phyloP scores from a whole-genome alignment of 140 eudicot species.

The Ambrosia hybrid region DNA sequence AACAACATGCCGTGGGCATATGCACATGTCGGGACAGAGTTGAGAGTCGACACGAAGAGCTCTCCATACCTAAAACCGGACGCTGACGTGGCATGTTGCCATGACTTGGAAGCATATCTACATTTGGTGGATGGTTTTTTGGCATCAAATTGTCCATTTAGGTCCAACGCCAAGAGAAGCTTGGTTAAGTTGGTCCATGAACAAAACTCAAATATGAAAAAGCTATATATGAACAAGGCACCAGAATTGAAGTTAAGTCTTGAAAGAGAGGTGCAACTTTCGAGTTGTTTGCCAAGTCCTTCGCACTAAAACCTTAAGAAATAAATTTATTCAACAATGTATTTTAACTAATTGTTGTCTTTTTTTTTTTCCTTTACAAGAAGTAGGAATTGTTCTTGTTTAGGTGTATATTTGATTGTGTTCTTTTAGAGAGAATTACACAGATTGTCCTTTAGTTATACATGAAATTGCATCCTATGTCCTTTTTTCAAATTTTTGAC shows the following conservation, averaged over 20 bases:
- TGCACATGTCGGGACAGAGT: constrained; percentile 76
- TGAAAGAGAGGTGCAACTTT: constrained; percentile 36
- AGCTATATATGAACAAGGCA: constrained; percentile 64
- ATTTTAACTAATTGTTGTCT: background rate
- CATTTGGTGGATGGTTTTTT: constrained; percentile 88
- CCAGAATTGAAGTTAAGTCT: constrained; percentile 50
- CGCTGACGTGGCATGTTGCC: constrained; percentile 93
- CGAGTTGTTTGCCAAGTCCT: constrained; percentile 70
- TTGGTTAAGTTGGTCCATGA: constrained; percentile 60
- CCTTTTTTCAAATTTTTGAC: no score
- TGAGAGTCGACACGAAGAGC: constrained; percentile 65
- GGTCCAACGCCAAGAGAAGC: constrained; percentile 87
- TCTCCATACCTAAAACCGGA: constrained; percentile 76
- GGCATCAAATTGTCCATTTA: constrained; percentile 76
- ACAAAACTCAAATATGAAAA: constrained; percentile 75
- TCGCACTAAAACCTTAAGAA: constrained; percentile 26
- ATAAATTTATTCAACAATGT: background rate
- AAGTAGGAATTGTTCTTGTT: constrained; percentile 4
- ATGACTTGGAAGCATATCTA: constrained; percentile 89
- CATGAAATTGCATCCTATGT: no score
- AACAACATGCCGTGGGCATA: constrained; percentile 91
- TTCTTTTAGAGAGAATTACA: no score
- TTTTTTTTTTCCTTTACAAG: background rate
- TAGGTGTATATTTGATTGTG: constrained; percentile 1
- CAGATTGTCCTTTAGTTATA: no score